phyloP scores from a whole-genome alignment of 2,329 filamentous ascomycete genomes.

The Apiospora marii region DNA sequence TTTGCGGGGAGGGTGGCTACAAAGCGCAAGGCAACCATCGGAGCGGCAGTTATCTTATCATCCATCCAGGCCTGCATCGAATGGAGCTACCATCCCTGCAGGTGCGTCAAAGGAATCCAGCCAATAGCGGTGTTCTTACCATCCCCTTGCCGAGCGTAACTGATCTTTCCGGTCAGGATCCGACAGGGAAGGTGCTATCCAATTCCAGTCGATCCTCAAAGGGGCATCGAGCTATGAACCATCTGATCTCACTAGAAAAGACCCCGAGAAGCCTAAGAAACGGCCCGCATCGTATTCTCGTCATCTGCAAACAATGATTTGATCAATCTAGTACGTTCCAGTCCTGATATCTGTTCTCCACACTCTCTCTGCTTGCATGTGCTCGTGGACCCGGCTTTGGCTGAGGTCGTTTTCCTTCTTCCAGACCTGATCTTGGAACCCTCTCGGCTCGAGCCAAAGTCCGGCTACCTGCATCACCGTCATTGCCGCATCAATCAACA shows the following conservation, averaged over 20 bases:
- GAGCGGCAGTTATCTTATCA: conserved; percentile 9
- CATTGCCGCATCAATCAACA: conserved; percentile 4
- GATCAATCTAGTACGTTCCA: too few species aligned
- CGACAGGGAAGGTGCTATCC: not conserved
- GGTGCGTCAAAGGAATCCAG: too few species aligned
- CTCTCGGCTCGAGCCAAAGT: not conserved
- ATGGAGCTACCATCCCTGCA: not conserved
- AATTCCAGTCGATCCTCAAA: not conserved
- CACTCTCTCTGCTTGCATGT: not conserved
- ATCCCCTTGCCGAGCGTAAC: not conserved
- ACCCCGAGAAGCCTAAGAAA: not conserved
- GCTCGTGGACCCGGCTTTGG: not conserved
- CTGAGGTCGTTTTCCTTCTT: not conserved
- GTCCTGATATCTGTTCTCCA: not conserved
- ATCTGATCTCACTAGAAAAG: not conserved
- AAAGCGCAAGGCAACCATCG: conserved; percentile 12
- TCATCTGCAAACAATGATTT: not conserved
- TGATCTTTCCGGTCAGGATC: not conserved
- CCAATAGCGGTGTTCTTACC: not conserved
- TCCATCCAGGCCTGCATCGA: not conserved
- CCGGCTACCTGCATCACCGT: conserved; percentile 1
- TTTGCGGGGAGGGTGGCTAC: not conserved
- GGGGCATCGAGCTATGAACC: not conserved
- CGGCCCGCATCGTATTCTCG: not conserved
- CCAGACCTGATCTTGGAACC: not conserved